Evolutionary conservation across 257 asterid species (phyloP).

Genomic region (Rehmannia glutinosa): DNA sequence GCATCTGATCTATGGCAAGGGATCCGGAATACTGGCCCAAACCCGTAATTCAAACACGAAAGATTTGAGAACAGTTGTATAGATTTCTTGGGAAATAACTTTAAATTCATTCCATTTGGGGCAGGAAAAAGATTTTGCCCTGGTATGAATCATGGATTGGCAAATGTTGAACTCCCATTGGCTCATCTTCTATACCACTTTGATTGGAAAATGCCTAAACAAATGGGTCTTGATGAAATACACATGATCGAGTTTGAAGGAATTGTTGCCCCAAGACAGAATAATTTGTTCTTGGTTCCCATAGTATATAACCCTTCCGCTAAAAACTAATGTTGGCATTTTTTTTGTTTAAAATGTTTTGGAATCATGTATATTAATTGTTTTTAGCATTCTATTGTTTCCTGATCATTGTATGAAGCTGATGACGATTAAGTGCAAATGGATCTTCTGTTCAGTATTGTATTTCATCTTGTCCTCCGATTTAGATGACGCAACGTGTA

Average conservation of each 20-base stretch:
- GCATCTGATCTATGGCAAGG: constrained; percentile 27
- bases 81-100: constrained; percentile 21
- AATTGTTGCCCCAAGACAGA: constrained; percentile 14
- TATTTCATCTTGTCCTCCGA: too few species aligned
- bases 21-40: constrained; percentile 23
- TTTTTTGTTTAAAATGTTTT: too few species aligned
- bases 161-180: constrained; percentile 19
- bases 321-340: background rate
- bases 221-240: background rate
- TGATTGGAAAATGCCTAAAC: constrained; percentile 25
- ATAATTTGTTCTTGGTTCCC: background rate
- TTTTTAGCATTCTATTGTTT: too few species aligned
- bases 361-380: too few species aligned
- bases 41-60: constrained; percentile 21
- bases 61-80: constrained; percentile 17
- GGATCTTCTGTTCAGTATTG: too few species aligned
- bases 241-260: constrained; percentile 24
- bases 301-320: background rate
- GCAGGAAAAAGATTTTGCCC: constrained; percentile 35
- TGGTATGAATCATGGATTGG: constrained; percentile 10
- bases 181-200: constrained; percentile 29
- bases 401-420: too few species aligned
- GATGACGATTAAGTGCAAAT: too few species aligned
- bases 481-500: too few species aligned
- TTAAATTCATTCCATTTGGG: constrained; percentile 31